Evolutionary conservation across 2,329 filamentous ascomycete species (phyloP).

Genomic region (Calonectria honghensis): DNA sequence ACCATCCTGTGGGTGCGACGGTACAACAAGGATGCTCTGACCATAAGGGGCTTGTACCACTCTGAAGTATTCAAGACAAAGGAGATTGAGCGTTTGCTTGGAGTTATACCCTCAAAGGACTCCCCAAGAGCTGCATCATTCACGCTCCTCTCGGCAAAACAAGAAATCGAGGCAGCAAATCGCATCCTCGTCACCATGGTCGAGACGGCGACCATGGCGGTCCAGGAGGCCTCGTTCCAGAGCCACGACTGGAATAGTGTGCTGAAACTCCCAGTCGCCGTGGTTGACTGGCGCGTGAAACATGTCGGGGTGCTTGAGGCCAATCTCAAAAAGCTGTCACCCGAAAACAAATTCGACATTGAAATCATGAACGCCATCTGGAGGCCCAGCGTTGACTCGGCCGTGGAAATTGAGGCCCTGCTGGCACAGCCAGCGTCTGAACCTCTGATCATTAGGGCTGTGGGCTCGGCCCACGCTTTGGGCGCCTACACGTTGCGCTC

Average conservation of each 20-base stretch:
- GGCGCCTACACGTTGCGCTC: slow-evolving; percentile 43
- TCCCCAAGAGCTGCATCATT: slow-evolving; percentile 30
- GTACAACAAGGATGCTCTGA: slow-evolving; percentile 55
- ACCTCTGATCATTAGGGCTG: background rate
- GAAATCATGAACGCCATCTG: slow-evolving; percentile 50
- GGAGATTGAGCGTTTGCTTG: slow-evolving; percentile 49
- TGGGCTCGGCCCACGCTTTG: background rate
- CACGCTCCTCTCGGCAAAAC: slow-evolving; percentile 22
- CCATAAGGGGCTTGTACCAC: slow-evolving; percentile 44
- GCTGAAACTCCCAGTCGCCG: slow-evolving; percentile 31
- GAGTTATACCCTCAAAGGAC: slow-evolving; percentile 39
- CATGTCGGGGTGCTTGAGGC: slow-evolving; percentile 29
- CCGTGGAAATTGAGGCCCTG: slow-evolving; percentile 53
- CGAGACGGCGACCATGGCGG: slow-evolving; percentile 41
- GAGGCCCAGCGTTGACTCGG: slow-evolving; percentile 56
- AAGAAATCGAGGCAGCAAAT: slow-evolving; percentile 40
- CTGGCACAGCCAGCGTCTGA: slow-evolving; percentile 35
- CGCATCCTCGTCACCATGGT: slow-evolving; percentile 43
- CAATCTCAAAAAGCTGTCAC: slow-evolving; percentile 18
- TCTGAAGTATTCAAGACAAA: slow-evolving; percentile 22
- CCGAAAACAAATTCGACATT: background rate
- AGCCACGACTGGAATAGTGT: slow-evolving; percentile 32
- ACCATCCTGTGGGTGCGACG: slow-evolving; percentile 55
- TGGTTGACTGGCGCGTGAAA: slow-evolving; percentile 33
- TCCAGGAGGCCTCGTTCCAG: slow-evolving; percentile 43